Percentiles rank a stretch among this genome's conserved stretches.
Evolutionary conservation across 1,284 basidiomycete species (phyloP).

Genomic region (Cryptococcus floricola): DNA sequence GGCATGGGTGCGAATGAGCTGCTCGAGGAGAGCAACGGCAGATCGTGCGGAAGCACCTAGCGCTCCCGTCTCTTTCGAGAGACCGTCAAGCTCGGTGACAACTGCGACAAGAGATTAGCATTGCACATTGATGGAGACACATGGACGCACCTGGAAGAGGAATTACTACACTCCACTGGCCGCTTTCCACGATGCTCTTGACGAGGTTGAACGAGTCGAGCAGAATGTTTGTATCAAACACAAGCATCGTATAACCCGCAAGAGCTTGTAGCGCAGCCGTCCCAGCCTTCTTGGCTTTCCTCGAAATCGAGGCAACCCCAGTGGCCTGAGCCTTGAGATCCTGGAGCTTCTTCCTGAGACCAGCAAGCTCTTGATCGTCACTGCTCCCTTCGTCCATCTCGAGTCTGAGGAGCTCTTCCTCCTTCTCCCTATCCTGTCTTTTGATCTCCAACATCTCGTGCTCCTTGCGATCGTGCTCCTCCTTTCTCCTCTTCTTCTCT

Average conservation of each 20-base stretch:
- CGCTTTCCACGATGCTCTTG: conserved; percentile 69
- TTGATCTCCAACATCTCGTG: conserved; percentile 52
- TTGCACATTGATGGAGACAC: neutral
- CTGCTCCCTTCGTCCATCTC: conserved; percentile 58
- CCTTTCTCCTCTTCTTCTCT: conserved; percentile 61
- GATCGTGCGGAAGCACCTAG: conserved; percentile 64
- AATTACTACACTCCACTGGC: conserved; percentile 81
- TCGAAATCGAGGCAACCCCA: conserved; percentile 12
- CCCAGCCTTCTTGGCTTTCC: conserved; percentile 19
- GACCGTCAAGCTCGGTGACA: conserved; percentile 91
- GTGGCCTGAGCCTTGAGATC: conserved; percentile 45
- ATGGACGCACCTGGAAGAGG: conserved; percentile 63
- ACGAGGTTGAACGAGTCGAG: conserved; percentile 73
- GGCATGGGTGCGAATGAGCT: conserved; percentile 69
- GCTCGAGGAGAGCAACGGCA: conserved; percentile 70
- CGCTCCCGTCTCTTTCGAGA: conserved; percentile 62
- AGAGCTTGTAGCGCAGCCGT: conserved; percentile 59
- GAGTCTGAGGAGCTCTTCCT: conserved; percentile 57
- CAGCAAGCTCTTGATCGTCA: conserved; percentile 66
- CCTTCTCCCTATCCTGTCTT: conserved; percentile 55
- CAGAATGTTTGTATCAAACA: conserved; percentile 92
- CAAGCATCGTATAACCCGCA: conserved; percentile 82
- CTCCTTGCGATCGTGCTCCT: conserved; percentile 28
- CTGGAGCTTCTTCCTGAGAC: conserved; percentile 62
- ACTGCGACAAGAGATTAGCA: conserved; percentile 51